Conservation (phyloP, 257 asterid species). For the Perilla frutescens region DNA sequence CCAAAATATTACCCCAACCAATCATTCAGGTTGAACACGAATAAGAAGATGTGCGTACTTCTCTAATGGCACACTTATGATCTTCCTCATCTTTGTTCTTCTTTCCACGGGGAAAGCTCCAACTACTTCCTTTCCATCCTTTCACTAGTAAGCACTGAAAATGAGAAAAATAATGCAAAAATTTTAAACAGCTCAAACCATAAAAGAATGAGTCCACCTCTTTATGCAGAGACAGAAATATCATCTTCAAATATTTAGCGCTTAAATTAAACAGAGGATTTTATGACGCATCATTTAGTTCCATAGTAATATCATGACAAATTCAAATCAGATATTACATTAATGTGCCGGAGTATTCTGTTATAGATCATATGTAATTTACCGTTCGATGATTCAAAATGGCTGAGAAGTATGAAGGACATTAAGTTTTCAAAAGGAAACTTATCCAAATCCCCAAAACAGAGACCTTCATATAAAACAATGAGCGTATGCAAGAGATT, state of each 20-base stretch:
- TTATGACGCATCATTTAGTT: conserved; percentile 23
- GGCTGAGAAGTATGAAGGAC: conserved; percentile 8
- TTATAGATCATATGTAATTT: background rate
- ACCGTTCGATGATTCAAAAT: conserved; percentile 1
- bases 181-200: background rate
- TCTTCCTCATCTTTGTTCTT: conserved; percentile 91
- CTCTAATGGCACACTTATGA: conserved; percentile 84
- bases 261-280: background rate
- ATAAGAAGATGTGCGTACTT: conserved; percentile 49
- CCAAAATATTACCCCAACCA: background rate
- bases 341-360: conserved; percentile 6
- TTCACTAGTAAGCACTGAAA: conserved; percentile 80
- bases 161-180: conserved; percentile 1
- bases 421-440: conserved; percentile 2
- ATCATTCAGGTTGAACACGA: background rate
- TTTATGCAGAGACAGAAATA: background rate
- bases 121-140: conserved; percentile 93
- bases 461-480: conserved; percentile 2
- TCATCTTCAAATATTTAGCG: background rate
- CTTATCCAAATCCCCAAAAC: background rate
- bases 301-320: background rate
- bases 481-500: background rate
- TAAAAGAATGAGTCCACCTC: background rate
- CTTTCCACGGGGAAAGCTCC: conserved; percentile 96
- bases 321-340: background rate